phyloP scores from a whole-genome alignment of 2,329 filamentous ascomycete genomes.

The Pochonia chlamydosporia region DNA sequence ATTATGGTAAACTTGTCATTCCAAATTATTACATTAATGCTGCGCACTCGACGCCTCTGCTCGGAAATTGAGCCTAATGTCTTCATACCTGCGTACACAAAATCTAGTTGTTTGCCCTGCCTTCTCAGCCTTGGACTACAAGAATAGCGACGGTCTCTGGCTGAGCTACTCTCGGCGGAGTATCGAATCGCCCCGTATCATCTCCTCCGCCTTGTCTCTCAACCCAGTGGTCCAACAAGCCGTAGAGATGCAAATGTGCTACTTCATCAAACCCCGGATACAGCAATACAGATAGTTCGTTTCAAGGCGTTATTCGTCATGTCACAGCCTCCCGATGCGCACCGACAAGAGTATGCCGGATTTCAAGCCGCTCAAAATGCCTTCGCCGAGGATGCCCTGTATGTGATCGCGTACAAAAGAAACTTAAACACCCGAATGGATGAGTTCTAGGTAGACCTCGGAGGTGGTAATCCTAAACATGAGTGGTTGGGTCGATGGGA shows the following conservation, averaged over 20 bases:
- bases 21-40: no score
- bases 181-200: conserved; percentile 47
- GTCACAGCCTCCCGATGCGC: neutral
- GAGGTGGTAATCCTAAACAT: conserved; percentile 43
- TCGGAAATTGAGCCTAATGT: neutral
- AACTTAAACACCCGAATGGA: conserved; percentile 9
- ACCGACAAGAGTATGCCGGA: neutral
- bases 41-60: neutral
- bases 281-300: neutral
- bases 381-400: neutral
- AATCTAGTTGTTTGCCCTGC: conserved; percentile 10
- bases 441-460: conserved; percentile 30
- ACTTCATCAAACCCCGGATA: conserved; percentile 1
- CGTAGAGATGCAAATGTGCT: neutral
- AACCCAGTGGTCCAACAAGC: conserved; percentile 10
- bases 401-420: neutral
- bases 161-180: no score
- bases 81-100: neutral
- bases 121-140: conserved; percentile 13
- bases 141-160: no score
- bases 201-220: conserved; percentile 15
- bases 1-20: no score
- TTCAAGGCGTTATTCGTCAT: neutral
- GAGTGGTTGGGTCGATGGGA: conserved; percentile 41
- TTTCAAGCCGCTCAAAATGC: conserved; percentile 8